Conservation (phyloP, 306 rosid species). For the Calophaca sinica region DNA sequence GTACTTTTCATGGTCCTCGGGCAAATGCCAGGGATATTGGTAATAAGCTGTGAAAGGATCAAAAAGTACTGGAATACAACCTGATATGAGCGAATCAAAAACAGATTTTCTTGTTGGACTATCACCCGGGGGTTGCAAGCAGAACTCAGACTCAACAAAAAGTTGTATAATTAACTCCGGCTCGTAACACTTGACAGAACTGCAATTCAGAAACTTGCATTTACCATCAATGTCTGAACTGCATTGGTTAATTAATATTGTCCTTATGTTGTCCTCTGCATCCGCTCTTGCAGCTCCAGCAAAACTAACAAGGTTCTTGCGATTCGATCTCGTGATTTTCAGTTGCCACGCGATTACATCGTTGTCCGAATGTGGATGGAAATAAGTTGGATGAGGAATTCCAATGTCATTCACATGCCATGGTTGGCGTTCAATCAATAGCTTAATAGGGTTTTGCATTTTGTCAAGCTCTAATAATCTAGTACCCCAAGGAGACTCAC, state of each 20-base stretch:
- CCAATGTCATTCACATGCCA: constrained; percentile 81
- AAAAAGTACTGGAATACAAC: constrained; percentile 76
- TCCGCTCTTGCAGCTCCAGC: constrained; percentile 69
- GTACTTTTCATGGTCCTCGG: constrained; percentile 59
- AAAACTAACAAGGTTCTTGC: constrained; percentile 59
- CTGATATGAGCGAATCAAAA: constrained; percentile 72
- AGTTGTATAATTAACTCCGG: constrained; percentile 60
- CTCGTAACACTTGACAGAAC: constrained; percentile 52
- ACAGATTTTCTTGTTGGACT: constrained; percentile 81
- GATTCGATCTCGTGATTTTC: constrained; percentile 55
- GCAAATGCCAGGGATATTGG: constrained; percentile 86
- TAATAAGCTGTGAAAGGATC: constrained; percentile 81
- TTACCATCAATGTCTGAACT: constrained; percentile 42
- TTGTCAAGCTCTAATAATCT: constrained; percentile 66
- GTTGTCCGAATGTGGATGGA: constrained; percentile 73
- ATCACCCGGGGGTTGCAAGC: constrained; percentile 85
- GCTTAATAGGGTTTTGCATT: constrained; percentile 73
- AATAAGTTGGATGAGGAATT: constrained; percentile 77
- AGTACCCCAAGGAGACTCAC: constrained; percentile 64
- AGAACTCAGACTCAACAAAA: constrained; percentile 75
- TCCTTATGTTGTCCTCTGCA: constrained; percentile 59
- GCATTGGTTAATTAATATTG: constrained; percentile 67
- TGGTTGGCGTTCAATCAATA: constrained; percentile 81
- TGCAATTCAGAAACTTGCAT: constrained; percentile 63
- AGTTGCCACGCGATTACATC: constrained; percentile 70